A percentile compares a stretch with the other conserved stretches of the same genome.
phyloP scores from a whole-genome alignment of 73 alveolate species.

The Paraurostyla sp. region DNA sequence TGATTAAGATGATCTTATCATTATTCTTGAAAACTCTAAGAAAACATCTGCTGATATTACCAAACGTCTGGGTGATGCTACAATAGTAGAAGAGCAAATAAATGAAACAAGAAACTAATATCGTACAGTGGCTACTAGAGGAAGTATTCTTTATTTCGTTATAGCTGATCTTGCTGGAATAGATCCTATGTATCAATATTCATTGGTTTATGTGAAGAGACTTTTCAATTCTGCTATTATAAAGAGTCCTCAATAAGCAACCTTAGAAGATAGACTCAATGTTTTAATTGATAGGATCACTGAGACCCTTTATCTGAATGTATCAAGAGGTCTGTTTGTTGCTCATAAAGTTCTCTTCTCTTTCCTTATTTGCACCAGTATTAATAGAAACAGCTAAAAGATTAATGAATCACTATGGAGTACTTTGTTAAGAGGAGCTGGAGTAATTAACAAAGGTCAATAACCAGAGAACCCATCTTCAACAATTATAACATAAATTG shows the following conservation, averaged over 20 bases:
- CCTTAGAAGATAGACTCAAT: conserved; percentile 84
- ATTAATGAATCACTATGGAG: conserved; percentile 86
- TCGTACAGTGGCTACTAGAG: conserved; percentile 95
- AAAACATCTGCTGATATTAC: conserved; percentile 87
- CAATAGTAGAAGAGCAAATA: conserved; percentile 88
- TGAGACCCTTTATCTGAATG: conserved; percentile 87
- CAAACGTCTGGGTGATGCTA: conserved; percentile 85
- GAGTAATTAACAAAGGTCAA: conserved; percentile 31
- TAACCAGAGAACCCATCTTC: conserved; percentile 46
- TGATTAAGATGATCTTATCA: conserved; percentile 93
- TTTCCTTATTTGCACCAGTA: conserved; percentile 91
- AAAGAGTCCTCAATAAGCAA: conserved; percentile 77
- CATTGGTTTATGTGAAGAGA: conserved; percentile 92
- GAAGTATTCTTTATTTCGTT: conserved; percentile 95
- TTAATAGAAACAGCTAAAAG: conserved; percentile 79
- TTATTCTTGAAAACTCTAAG: conserved; percentile 91
- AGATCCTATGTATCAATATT: conserved; percentile 98
- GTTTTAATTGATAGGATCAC: conserved; percentile 90
- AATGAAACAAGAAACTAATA: conserved; percentile 95
- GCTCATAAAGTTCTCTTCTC: conserved; percentile 92
- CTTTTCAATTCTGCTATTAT: conserved; percentile 89
- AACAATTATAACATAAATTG: neutral
- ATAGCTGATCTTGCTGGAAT: conserved; percentile 93
- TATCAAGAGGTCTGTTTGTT: conserved; percentile 96
- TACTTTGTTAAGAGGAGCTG: conserved; percentile 77